Percentiles rank a stretch among this genome's conserved stretches.
These are phyloP conservation scores for Codiaeum variegatum DNA, from an alignment of 441 rosid genomes.

Conservation along the genomic window DNA sequence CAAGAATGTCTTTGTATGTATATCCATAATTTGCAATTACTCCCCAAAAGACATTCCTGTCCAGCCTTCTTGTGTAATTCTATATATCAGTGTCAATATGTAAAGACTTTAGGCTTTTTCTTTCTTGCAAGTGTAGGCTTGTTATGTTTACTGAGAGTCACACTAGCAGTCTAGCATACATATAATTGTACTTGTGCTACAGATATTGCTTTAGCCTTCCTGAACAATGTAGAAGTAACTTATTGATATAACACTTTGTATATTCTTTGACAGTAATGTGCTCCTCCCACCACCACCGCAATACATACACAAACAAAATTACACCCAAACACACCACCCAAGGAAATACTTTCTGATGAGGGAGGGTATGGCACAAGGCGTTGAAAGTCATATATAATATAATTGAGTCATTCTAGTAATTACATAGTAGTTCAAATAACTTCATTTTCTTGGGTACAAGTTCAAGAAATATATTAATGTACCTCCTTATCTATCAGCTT, in stretches of 20 bases:
- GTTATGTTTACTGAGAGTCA: no score
- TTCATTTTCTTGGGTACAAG: neutral
- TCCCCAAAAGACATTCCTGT: neutral
- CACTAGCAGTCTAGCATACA: neutral
- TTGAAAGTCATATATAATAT: neutral
- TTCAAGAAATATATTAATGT: neutral
- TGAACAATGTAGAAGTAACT: neutral
- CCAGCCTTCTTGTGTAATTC: neutral
- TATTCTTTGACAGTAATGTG: neutral
- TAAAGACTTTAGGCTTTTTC: neutral
- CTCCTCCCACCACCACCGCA: neutral
- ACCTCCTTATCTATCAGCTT: neutral
- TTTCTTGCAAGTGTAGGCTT: no score
- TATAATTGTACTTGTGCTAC: neutral
- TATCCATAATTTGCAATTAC: neutral
- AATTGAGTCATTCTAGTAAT: neutral
- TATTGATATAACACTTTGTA: neutral
- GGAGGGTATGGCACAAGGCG: neutral
- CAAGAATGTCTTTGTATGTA: no score
- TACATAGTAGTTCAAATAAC: neutral
- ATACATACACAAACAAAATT: neutral
- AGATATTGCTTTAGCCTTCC: neutral
- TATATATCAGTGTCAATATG: neutral
- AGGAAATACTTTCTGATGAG: neutral
- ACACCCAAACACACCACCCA: neutral